phyloP scores from a whole-genome alignment of 305 asterid species.

The Rubia peregrina region DNA sequence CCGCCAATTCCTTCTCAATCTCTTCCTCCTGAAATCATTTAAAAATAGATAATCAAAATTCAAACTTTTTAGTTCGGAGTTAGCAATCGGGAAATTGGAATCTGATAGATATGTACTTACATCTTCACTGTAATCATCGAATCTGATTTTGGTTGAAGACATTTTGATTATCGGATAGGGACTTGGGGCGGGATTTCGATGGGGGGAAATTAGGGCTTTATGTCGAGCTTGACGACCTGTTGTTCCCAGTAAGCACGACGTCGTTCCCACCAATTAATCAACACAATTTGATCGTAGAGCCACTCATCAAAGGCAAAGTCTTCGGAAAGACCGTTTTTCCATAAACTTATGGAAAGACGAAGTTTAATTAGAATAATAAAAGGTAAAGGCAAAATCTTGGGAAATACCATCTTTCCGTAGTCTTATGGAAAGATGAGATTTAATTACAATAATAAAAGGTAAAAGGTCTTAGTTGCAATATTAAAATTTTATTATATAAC shows the following conservation, averaged over 20 bases:
- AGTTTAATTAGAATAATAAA: too few species aligned
- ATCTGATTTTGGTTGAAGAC: slow-evolving; percentile 44
- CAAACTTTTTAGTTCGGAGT: background rate
- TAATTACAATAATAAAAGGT: too few species aligned
- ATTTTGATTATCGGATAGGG: slow-evolving; percentile 18
- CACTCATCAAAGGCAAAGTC: too few species aligned
- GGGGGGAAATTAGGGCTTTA: background rate
- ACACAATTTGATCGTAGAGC: too few species aligned
- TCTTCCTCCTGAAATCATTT: slow-evolving; percentile 36
- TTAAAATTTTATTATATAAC: too few species aligned
- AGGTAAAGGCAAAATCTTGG: too few species aligned
- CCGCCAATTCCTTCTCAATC: slow-evolving; percentile 63
- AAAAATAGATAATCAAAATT: background rate
- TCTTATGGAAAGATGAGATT: too few species aligned
- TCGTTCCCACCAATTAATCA: background rate
- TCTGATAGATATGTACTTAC: slow-evolving; percentile 27
- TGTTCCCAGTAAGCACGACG: background rate
- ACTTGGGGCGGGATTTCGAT: background rate
- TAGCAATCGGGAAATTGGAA: background rate
- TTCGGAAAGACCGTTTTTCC: too few species aligned
- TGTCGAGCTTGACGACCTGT: background rate
- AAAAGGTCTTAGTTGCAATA: too few species aligned
- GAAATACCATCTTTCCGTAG: too few species aligned
- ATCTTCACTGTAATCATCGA: slow-evolving; percentile 33
- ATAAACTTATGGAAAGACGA: too few species aligned